Percentiles rank a stretch among this genome's conserved stretches.
Conservation (phyloP, 1,284 basidiomycete genomes). For the Rhodofomes roseus region DNA sequence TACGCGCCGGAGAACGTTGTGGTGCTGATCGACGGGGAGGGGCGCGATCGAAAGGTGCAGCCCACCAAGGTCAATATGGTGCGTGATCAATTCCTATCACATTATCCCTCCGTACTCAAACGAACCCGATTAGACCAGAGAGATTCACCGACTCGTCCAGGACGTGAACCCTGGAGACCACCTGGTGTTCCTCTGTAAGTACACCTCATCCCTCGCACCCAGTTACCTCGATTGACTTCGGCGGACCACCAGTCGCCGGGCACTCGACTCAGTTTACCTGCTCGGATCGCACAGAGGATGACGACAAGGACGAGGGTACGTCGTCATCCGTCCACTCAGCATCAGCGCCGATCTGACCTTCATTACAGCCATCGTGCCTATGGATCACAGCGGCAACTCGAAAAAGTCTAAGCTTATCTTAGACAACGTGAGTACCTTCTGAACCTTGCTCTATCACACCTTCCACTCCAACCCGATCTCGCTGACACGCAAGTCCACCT, state of each 20-base stretch:
- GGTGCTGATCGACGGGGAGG: constrained; percentile 11
- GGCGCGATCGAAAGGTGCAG: background rate
- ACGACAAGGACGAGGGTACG: constrained; percentile 33
- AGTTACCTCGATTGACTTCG: background rate
- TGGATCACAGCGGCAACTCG: constrained; percentile 16
- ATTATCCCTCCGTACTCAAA: background rate
- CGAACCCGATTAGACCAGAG: background rate
- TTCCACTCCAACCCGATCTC: background rate
- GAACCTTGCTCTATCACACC: background rate
- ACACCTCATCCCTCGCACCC: background rate
- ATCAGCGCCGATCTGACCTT: background rate
- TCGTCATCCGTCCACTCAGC: background rate
- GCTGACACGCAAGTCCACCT: background rate
- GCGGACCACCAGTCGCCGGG: constrained; percentile 9
- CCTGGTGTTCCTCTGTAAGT: constrained; percentile 16
- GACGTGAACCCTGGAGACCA: constrained; percentile 12
- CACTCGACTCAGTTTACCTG: constrained; percentile 16
- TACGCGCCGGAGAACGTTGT: constrained; percentile 10
- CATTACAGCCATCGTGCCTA: constrained; percentile 10
- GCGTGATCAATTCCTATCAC: background rate
- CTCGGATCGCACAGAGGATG: constrained; percentile 12
- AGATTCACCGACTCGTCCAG: constrained; percentile 10
- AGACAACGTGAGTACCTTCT: constrained; percentile 33
- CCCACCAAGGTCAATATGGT: constrained; percentile 16
- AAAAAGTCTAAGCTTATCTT: constrained; percentile 13